Evolutionary conservation across 768 basidiomycete genomes (phyloP), one percentile per base, ranked within the genome.

Genomic region (Strobilomyces dryophilus): DNA sequence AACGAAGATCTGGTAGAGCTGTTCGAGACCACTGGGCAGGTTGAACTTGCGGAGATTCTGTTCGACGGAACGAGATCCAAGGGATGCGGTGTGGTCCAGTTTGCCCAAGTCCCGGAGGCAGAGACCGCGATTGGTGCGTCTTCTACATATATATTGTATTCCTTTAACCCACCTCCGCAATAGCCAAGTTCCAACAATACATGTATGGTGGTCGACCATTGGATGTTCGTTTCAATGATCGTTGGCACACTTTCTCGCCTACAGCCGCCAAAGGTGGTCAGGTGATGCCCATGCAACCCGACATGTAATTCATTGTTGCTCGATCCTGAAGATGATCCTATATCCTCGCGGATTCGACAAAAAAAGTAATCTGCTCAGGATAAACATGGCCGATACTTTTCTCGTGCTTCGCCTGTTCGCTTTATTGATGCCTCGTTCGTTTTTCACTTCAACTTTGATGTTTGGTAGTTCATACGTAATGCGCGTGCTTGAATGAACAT

Each of bases 1-100:
- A 98, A 99, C 68, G 95, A 99, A 68, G 95, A 99, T 68, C 75
- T 99, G 41, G 95, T 99, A 20, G 95, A 99, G 72, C 73, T 99
- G 18, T 99, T 99, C 63, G 95, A 98, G 75, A 99, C 95, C 32
- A 97, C 95, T 0, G 95, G 95, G 10, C 87, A 88, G 60, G 95
- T 99, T 34, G 89, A 94, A 64, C 75, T 92, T 32, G 95, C 95
- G 3, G 95, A 99, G 72, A 95, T 98, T 58, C 71, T 99, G 44
- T 94, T 89, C 62, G 95, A 98, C 62, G 89, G 91, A 15, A 85
- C 88, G 0, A 84, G 95, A 50, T 92, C 90, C 45, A 97, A 97
- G 70, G 95, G 95, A 14, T 86, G 88, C 54, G 97, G 95, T 63
- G 90, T 99, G 42, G 95, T 98, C 12, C 95, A 98, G 68, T 98